A percentile compares a stretch with the other conserved stretches of the same genome.
Evolutionary conservation across 2,329 filamentous ascomycete genomes (phyloP).

Genomic region (Tolypocladium album): DNA sequence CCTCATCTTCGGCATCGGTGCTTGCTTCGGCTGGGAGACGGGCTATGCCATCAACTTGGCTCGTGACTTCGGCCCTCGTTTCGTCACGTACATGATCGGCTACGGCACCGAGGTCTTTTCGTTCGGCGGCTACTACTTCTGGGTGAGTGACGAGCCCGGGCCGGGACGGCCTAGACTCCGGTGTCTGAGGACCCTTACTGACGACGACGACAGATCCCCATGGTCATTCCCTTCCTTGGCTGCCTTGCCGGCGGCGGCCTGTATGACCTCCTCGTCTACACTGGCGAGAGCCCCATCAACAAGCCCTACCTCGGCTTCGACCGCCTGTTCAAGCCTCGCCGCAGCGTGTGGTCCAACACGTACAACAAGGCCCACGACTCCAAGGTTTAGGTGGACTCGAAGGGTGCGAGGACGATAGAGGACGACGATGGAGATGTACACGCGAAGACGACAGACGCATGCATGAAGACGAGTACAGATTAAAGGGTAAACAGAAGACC

Average conservation of each 20-base stretch:
- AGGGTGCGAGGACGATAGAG: not conserved
- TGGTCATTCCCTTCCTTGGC: conserved; percentile 60
- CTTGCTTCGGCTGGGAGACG: conserved; percentile 67
- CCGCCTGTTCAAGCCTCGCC: conserved; percentile 28
- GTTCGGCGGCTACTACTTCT: conserved; percentile 61
- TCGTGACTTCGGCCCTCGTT: conserved; percentile 58
- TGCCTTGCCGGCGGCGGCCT: conserved; percentile 53
- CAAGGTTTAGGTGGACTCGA: conserved; percentile 8
- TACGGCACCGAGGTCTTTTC: conserved; percentile 59
- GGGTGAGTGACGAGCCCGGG: conserved; percentile 32
- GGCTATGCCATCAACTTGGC: conserved; percentile 68
- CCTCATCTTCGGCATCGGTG: conserved; percentile 62
- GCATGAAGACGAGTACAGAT: not conserved
- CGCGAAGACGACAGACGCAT: not conserved
- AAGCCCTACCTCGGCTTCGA: conserved; percentile 54
- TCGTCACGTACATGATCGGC: conserved; percentile 56
- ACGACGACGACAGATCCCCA: conserved; percentile 46
- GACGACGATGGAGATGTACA: not conserved
- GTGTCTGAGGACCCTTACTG: not conserved
- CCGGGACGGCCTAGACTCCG: not conserved
- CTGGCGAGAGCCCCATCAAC: conserved; percentile 60
- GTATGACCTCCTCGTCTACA: conserved; percentile 60
- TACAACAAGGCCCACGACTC: conserved; percentile 11
- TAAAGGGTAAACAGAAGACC: not conserved
- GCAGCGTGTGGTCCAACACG: conserved; percentile 26